Base-by-base conservation (phyloP, 2,329 filamentous ascomycete genomes). In the Diaporthe sp. region DNA sequence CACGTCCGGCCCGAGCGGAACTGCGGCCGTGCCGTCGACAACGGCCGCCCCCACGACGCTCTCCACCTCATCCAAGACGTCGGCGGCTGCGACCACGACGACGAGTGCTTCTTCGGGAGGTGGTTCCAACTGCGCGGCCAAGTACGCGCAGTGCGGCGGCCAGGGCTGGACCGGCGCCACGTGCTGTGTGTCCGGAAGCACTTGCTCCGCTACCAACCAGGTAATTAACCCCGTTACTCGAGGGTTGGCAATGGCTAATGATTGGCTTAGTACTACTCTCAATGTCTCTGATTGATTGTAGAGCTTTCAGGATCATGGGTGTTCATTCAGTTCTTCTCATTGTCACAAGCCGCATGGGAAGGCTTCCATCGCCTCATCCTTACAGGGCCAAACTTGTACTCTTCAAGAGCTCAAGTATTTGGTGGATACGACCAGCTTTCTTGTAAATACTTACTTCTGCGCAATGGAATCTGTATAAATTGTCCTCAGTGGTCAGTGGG, bases 1-100 rank as follows among this genome's bases (percentile, higher is more conserved):
- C 9, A 84, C 84, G 15, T 19, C 55, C 7, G 46, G 37, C 46
- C 46, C 65, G 15, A 69, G 7, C 22, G 65, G 65, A 6, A 69
- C 65, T n/a, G 65, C 65, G 9, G 65, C 22, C 22, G 10, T 4
- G 22, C 65, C 65, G 22, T 42, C 65, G 42, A 31, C 65, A 34
- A 55, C 65, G 2, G 49, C 49, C 9, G 65, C 34, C 13, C 44
- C 65, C 15, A 69, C 65, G 34, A 69, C 65, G 7, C 65, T 69
- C 22, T 17, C 62, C n/a, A 69, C 65, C 13, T 53, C 65, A 9
- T 25, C 65, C 51, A 61, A 39, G 57, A 42, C 58, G n/a, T 25
- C 58, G 8, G 37, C 58, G 12, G 34, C 58, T 28, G 22, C 58
- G 37, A 15, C 58, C 17, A 42, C 34, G 8, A 67, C 62, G 44